Evolutionary conservation across 352 stramenopile species (phyloP).

Genomic region (Plasmopara muralis): DNA sequence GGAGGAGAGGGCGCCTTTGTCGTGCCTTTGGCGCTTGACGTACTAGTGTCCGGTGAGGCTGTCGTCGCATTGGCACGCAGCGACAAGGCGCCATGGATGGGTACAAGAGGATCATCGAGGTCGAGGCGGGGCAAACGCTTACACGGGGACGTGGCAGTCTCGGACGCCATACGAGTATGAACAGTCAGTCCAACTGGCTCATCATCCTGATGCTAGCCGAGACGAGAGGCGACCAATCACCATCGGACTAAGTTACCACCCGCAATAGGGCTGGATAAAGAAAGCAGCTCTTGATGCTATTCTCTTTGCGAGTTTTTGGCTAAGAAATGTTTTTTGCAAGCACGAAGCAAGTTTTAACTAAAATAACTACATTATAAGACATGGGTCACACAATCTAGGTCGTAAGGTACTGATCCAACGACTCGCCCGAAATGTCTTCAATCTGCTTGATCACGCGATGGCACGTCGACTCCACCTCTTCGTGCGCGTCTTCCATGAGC

Average conservation of each 20-base stretch:
- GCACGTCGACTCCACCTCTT: slow-evolving; percentile 77
- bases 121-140: slow-evolving; percentile 20
- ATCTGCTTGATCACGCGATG: slow-evolving; percentile 87
- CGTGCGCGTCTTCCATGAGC: slow-evolving; percentile 83
- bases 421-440: slow-evolving; percentile 86
- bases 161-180: slow-evolving; percentile 13
- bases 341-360: no score
- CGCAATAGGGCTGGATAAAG: no score
- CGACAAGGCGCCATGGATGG: slow-evolving; percentile 3
- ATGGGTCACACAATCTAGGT: slow-evolving; percentile 20
- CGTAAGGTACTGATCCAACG: slow-evolving; percentile 83
- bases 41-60: slow-evolving; percentile 5
- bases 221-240: slow-evolving; percentile 11
- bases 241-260: neutral
- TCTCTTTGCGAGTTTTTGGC: no score
- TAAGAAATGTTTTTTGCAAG: no score
- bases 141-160: slow-evolving; percentile 8
- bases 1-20: slow-evolving; percentile 4
- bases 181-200: neutral
- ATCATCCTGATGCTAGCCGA: slow-evolving; percentile 16
- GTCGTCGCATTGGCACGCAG: slow-evolving; percentile 2
- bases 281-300: no score
- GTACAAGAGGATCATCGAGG: slow-evolving; percentile 11
- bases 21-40: slow-evolving; percentile 9
- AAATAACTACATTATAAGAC: no score